These are phyloP conservation scores for Kodamaea kaohsiungensis DNA, from an alignment of 805 yeast genomes.

Conservation along the genomic window DNA sequence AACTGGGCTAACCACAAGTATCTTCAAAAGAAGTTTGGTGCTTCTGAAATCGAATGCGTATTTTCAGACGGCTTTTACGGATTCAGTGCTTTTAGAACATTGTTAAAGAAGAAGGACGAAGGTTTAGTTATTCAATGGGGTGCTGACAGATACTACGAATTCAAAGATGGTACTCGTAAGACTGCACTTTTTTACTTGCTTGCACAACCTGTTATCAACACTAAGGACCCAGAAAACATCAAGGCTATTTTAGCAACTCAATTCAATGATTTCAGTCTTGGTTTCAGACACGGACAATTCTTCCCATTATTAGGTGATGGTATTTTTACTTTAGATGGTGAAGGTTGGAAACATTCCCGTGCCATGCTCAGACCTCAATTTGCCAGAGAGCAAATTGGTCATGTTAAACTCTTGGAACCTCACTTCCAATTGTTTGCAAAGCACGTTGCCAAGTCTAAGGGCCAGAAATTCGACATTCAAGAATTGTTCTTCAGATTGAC, in stretches of 20 bases:
- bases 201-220: constrained; percentile 23
- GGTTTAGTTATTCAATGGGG: constrained; percentile 3
- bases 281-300: constrained; percentile 39
- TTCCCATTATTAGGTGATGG: constrained; percentile 44
- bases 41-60: neutral
- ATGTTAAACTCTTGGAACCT: constrained; percentile 40
- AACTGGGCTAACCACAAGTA: neutral
- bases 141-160: neutral
- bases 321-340: constrained; percentile 43
- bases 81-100: neutral
- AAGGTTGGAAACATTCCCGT: constrained; percentile 45
- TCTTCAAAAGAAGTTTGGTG: constrained; percentile 8
- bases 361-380: constrained; percentile 47
- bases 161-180: neutral
- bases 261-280: constrained; percentile 41
- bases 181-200: constrained; percentile 7
- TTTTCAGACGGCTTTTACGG: constrained; percentile 3
- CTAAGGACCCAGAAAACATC: constrained; percentile 43
- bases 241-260: constrained; percentile 46
- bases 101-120: constrained; percentile 5
- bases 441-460: constrained; percentile 29
- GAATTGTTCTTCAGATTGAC: constrained; percentile 40
- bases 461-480: constrained; percentile 37
- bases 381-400: constrained; percentile 45
- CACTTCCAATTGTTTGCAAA: constrained; percentile 37